Conservation (phyloP, 306 rosid genomes). For the Cicer arietinum region DNA sequence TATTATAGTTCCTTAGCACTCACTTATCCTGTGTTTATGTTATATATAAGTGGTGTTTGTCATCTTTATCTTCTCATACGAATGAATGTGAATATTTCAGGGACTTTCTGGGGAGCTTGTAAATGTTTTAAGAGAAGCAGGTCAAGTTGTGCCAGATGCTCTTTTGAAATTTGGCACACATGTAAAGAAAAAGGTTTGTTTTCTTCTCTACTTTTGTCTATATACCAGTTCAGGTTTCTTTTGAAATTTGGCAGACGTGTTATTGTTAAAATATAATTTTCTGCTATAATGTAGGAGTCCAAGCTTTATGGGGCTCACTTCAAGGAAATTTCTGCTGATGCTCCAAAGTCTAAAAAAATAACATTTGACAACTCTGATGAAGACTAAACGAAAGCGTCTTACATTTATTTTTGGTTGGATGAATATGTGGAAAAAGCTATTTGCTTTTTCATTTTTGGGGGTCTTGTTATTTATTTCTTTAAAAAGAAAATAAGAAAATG, state of each 20-base stretch:
- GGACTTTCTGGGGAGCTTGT: conserved; percentile 98
- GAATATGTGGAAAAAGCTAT: conserved; percentile 31
- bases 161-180: conserved; percentile 91
- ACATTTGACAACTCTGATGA: conserved; percentile 86
- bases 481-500: conserved; percentile 26
- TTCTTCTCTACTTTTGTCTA: conserved; percentile 36
- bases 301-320: conserved; percentile 94
- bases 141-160: conserved; percentile 72
- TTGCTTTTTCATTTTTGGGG: conserved; percentile 11
- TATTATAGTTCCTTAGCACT: not conserved
- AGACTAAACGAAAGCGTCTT: conserved; percentile 49
- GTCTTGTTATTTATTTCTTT: conserved; percentile 36
- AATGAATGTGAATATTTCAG: conserved; percentile 52
- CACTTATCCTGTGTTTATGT: not conserved
- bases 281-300: conserved; percentile 68
- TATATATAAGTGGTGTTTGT: conserved; percentile 10
- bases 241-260: not conserved
- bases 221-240: conserved; percentile 2
- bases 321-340: conserved; percentile 81
- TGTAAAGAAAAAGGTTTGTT: conserved; percentile 85
- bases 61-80: not conserved
- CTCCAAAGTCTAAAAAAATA: conserved; percentile 77
- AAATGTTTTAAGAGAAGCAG: conserved; percentile 95
- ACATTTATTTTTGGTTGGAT: conserved; percentile 20
- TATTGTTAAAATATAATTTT: conserved; percentile 28